Evolutionary conservation across 2,329 filamentous ascomycete species (phyloP).

Genomic region (Fusarium miscanthi): DNA sequence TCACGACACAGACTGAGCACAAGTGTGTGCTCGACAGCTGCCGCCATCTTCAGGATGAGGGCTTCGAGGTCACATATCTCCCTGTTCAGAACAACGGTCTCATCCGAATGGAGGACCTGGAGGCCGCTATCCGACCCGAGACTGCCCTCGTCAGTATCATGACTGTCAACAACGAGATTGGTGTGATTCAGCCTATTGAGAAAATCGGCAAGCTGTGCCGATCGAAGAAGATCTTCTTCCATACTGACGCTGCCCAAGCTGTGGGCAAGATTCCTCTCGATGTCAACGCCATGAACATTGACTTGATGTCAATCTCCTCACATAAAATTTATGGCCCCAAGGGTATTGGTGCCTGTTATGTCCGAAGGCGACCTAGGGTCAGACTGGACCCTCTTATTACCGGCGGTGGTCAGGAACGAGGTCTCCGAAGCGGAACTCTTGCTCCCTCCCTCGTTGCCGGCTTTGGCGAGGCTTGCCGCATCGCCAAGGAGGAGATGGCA

Average conservation of each 20-base stretch:
- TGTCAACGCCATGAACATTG: constrained; percentile 97
- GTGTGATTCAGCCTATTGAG: constrained; percentile 95
- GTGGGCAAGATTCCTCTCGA: constrained; percentile 98
- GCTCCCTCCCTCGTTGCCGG: constrained; percentile 90
- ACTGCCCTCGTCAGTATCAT: constrained; percentile 96
- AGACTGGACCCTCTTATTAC: constrained; percentile 96
- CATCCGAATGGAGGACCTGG: constrained; percentile 83
- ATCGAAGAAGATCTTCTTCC: constrained; percentile 95
- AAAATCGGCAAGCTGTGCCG: constrained; percentile 94
- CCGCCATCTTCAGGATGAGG: constrained; percentile 95
- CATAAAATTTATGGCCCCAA: constrained; percentile 99
- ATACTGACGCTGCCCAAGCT: constrained; percentile 95
- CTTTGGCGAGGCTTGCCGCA: constrained; percentile 94
- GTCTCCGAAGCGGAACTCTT: constrained; percentile 91
- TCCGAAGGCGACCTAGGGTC: constrained; percentile 90
- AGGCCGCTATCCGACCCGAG: constrained; percentile 89
- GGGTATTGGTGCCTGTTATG: constrained; percentile 95
- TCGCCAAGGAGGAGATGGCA: constrained; percentile 88
- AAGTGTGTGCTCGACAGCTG: constrained; percentile 99
- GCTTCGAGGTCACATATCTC: constrained; percentile 96
- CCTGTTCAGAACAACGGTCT: constrained; percentile 90
- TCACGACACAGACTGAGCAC: constrained; percentile 97
- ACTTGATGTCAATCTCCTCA: constrained; percentile 97
- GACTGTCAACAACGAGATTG: constrained; percentile 99
- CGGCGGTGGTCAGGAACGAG: constrained; percentile 95